These are phyloP conservation scores for Monilinia laxa DNA, from an alignment of 2,329 filamentous ascomycete species.

Conservation along the genomic window DNA sequence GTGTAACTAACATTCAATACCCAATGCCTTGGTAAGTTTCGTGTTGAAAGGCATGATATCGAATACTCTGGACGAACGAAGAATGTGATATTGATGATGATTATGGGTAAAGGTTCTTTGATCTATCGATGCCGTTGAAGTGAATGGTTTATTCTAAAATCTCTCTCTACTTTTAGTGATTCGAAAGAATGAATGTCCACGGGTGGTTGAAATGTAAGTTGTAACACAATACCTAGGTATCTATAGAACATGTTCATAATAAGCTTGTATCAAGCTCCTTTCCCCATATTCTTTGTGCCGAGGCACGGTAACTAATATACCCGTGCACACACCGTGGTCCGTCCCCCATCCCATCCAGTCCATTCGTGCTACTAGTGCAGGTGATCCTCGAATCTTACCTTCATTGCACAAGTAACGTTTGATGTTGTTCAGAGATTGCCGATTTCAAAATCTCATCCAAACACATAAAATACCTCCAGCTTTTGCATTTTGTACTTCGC, in stretches of 20 bases:
- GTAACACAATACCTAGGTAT: background rate
- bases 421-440: background rate
- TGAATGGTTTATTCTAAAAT: conserved; percentile 26
- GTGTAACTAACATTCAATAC: conserved; percentile 43
- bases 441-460: background rate
- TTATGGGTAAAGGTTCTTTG: background rate
- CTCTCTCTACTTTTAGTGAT: conserved; percentile 10
- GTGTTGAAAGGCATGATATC: conserved; percentile 44
- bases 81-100: background rate
- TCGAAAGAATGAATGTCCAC: conserved; percentile 9
- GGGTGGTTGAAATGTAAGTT: background rate
- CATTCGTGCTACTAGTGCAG: background rate
- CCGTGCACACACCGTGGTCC: background rate
- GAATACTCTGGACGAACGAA: conserved; percentile 20
- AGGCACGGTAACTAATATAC: conserved; percentile 21
- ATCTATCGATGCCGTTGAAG: background rate
- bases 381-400: too few species aligned
- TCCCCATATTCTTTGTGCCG: conserved; percentile 22
- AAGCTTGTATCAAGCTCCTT: conserved; percentile 3
- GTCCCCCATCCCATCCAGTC: background rate
- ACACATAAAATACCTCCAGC: background rate
- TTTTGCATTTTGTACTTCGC: background rate
- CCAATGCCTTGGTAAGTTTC: conserved; percentile 42
- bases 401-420: background rate
- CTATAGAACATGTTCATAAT: background rate